Percentiles rank a stretch among this genome's conserved stretches.
Conservation (phyloP, 257 asterid genomes). For the Primulina huaijiensis region DNA sequence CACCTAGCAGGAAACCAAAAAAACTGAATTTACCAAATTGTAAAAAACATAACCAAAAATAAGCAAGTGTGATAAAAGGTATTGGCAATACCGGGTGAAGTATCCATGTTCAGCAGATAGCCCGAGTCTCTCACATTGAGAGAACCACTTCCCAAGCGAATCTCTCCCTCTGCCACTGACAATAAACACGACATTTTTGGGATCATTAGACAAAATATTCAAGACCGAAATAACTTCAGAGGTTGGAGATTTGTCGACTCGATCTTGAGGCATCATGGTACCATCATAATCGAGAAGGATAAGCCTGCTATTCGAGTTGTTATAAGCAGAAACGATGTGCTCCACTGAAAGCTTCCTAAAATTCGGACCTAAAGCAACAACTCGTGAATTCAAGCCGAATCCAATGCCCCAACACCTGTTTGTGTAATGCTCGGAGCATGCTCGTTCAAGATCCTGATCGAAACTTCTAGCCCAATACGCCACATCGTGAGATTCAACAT, state of each 20-base stretch:
- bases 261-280: slow-evolving; percentile 69
- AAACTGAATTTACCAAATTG: slow-evolving; percentile 5
- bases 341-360: slow-evolving; percentile 73
- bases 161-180: slow-evolving; percentile 84
- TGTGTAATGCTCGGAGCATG: slow-evolving; percentile 58
- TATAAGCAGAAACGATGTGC: slow-evolving; percentile 58
- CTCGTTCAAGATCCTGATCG: slow-evolving; percentile 64
- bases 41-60: background rate
- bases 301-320: slow-evolving; percentile 46
- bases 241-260: slow-evolving; percentile 62
- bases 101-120: slow-evolving; percentile 87
- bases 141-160: slow-evolving; percentile 66
- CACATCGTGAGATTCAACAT: slow-evolving; percentile 69
- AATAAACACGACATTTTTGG: slow-evolving; percentile 65
- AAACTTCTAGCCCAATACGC: slow-evolving; percentile 84
- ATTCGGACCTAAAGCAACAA: slow-evolving; percentile 70
- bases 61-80: background rate
- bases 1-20: slow-evolving; percentile 36
- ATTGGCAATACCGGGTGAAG: slow-evolving; percentile 50
- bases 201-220: slow-evolving; percentile 65
- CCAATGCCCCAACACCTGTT: slow-evolving; percentile 95
- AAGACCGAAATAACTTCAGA: slow-evolving; percentile 51
- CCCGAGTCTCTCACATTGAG: slow-evolving; percentile 64
- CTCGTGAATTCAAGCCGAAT: slow-evolving; percentile 58
- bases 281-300: slow-evolving; percentile 85